phyloP scores from a whole-genome alignment of 805 yeast species.

The Blastobotrys robertii region DNA sequence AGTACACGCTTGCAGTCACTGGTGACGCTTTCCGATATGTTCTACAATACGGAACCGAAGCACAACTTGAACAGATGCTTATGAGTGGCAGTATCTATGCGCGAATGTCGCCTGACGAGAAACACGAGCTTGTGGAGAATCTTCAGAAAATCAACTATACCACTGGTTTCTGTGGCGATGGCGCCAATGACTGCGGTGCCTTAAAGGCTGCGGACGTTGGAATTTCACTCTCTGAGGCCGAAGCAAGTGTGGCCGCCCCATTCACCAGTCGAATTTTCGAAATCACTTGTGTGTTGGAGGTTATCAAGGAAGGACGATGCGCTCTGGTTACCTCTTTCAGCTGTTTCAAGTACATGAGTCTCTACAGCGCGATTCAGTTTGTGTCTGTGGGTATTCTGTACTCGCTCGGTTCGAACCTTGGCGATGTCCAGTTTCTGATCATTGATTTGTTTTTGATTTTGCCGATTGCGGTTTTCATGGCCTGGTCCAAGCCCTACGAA shows the following conservation, averaged over 20 bases:
- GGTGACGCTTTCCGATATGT: slow-evolving; percentile 85
- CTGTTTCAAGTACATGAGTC: slow-evolving; percentile 95
- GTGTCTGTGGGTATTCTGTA: slow-evolving; percentile 77
- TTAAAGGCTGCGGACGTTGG: slow-evolving; percentile 97
- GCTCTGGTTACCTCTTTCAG: slow-evolving; percentile 91
- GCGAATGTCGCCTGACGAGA: slow-evolving; percentile 98
- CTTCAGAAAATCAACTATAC: slow-evolving; percentile 79
- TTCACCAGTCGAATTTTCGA: slow-evolving; percentile 87
- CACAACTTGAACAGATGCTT: slow-evolving; percentile 44
- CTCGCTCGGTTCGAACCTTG: slow-evolving; percentile 82
- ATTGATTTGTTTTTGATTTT: slow-evolving; percentile 84
- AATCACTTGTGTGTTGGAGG: slow-evolving; percentile 84
- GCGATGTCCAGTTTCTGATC: slow-evolving; percentile 93
- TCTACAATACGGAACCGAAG: slow-evolving; percentile 40
- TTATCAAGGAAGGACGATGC: slow-evolving; percentile 90
- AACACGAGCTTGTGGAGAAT: slow-evolving; percentile 87
- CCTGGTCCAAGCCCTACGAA: slow-evolving; percentile 81
- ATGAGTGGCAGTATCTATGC: slow-evolving; percentile 76
- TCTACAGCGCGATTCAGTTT: slow-evolving; percentile 94
- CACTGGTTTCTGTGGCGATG: slow-evolving; percentile 97
- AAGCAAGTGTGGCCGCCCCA: slow-evolving; percentile 98
- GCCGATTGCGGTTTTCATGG: slow-evolving; percentile 93
- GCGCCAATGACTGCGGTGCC: slow-evolving; percentile 99
- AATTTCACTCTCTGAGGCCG: slow-evolving; percentile 90
- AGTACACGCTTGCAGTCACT: slow-evolving; percentile 72